Conservation (phyloP, 1,284 basidiomycete genomes). For the Ustilago cynodontis region DNA sequence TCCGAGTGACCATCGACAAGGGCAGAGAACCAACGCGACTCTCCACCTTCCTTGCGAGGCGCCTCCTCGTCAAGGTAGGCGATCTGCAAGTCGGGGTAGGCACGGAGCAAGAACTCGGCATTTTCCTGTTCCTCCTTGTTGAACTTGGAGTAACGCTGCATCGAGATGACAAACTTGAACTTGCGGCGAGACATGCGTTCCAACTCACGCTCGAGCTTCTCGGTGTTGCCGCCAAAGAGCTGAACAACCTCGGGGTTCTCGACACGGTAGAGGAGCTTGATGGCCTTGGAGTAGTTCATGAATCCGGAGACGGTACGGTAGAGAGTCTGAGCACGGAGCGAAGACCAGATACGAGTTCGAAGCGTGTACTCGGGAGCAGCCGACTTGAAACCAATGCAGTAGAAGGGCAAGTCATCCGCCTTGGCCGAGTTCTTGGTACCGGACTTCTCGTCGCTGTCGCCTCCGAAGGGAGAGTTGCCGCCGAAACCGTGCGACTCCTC, state of each 20-base stretch:
- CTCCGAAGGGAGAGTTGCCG: constrained; percentile 79
- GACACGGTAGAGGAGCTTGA: constrained; percentile 98
- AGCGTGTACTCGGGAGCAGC: constrained; percentile 98
- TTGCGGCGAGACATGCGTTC: constrained; percentile 97
- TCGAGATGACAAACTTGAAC: constrained; percentile 99
- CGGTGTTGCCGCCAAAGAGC: constrained; percentile 95
- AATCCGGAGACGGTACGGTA: constrained; percentile 99
- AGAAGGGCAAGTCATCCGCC: constrained; percentile 94
- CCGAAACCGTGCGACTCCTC: constrained; percentile 92
- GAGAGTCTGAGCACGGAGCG: constrained; percentile 95
- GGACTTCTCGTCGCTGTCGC: constrained; percentile 72
- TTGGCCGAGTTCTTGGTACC: constrained; percentile 64
- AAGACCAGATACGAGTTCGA: constrained; percentile 98
- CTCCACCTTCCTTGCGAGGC: constrained; percentile 88
- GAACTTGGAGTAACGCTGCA: constrained; percentile 99
- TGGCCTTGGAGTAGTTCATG: constrained; percentile 99
- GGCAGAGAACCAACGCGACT: constrained; percentile 93
- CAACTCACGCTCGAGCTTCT: constrained; percentile 94
- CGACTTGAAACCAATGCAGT: constrained; percentile 99
- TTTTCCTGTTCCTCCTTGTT: constrained; percentile 99
- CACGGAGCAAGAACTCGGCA: constrained; percentile 95
- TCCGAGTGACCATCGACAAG: constrained; percentile 98
- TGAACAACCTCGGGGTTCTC: constrained; percentile 99
- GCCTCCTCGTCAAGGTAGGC: constrained; percentile 98
- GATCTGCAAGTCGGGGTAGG: constrained; percentile 98